phyloP scores from a whole-genome alignment of 257 asterid genomes.

The Cynanchum wilfordii region DNA sequence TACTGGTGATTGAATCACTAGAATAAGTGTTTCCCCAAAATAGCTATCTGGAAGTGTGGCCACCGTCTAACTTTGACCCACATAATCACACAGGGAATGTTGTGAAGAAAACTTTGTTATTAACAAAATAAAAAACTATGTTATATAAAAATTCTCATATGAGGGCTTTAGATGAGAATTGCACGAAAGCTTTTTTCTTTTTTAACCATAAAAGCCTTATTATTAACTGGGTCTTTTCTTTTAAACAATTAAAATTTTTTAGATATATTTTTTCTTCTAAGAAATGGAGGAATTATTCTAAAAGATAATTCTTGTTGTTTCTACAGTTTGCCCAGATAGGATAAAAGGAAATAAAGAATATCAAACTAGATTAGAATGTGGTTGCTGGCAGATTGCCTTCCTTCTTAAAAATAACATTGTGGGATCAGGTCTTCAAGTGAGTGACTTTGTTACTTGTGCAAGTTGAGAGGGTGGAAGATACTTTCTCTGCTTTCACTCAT shows the following conservation, averaged over 20 bases:
- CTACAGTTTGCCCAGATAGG: not conserved
- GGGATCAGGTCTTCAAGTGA: not conserved
- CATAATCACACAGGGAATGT: not conserved
- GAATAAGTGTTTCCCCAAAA: not conserved
- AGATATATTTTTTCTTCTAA: no score
- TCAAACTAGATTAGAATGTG: not conserved
- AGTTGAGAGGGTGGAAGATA: not conserved
- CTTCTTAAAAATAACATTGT: not conserved
- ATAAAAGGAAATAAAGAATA: not conserved
- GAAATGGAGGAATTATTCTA: no score
- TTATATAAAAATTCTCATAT: not conserved
- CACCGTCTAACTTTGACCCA: not conserved
- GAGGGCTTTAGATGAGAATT: no score
- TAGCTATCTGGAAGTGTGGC: not conserved
- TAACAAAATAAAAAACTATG: no score
- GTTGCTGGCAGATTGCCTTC: not conserved
- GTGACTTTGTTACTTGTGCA: not conserved
- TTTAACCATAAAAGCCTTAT: no score
- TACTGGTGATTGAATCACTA: not conserved
- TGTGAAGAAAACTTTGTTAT: not conserved
- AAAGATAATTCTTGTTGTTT: not conserved
- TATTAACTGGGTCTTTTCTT: no score
- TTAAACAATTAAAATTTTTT: no score
- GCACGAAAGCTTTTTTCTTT: no score
- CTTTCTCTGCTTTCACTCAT: not conserved